These are phyloP conservation scores for Mortierella sp. DNA, from an alignment of 371 early-diverging fungal species.

Conservation along the genomic window DNA sequence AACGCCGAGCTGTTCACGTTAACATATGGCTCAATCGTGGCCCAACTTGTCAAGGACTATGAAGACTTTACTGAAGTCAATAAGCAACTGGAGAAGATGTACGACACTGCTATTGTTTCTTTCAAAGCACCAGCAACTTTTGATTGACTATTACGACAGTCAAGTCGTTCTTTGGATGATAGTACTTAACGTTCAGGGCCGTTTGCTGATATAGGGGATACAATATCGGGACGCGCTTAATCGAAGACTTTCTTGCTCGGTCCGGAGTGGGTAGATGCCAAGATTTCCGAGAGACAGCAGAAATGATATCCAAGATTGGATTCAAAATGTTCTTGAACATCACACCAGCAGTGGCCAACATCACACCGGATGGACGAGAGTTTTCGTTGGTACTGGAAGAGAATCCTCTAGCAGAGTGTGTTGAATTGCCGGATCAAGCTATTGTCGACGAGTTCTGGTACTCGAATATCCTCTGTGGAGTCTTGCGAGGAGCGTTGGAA, in stretches of 20 bases:
- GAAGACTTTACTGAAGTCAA: slow-evolving; percentile 94
- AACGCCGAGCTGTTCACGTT: slow-evolving; percentile 97
- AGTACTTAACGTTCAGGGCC: too few relatives aligned
- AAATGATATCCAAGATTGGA: slow-evolving; percentile 92
- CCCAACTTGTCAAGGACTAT: slow-evolving; percentile 94
- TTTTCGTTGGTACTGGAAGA: slow-evolving; percentile 93
- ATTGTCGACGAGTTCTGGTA: slow-evolving; percentile 91
- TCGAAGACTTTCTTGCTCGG: slow-evolving; percentile 96
- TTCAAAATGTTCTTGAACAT: slow-evolving; percentile 97
- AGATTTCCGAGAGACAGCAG: slow-evolving; percentile 93
- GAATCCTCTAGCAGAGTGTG: slow-evolving; percentile 95
- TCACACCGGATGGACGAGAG: slow-evolving; percentile 85
- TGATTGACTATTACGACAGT: not conserved
- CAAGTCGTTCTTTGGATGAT: not conserved
- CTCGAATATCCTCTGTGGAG: slow-evolving; percentile 94
- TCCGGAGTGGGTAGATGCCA: slow-evolving; percentile 84
- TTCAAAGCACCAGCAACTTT: not conserved
- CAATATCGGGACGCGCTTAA: slow-evolving; percentile 94
- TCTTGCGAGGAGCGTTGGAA: slow-evolving; percentile 93
- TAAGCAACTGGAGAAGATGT: slow-evolving; percentile 97
- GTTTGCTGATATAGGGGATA: slow-evolving; percentile 81
- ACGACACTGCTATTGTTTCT: slow-evolving; percentile 20
- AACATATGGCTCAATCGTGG: slow-evolving; percentile 97
- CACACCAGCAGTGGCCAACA: slow-evolving; percentile 82
- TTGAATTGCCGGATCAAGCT: slow-evolving; percentile 84